A percentile compares a stretch with the other conserved stretches of the same genome.
Conservation (phyloP, 2,329 filamentous ascomycete species). For the Curvularia spicifera region DNA sequence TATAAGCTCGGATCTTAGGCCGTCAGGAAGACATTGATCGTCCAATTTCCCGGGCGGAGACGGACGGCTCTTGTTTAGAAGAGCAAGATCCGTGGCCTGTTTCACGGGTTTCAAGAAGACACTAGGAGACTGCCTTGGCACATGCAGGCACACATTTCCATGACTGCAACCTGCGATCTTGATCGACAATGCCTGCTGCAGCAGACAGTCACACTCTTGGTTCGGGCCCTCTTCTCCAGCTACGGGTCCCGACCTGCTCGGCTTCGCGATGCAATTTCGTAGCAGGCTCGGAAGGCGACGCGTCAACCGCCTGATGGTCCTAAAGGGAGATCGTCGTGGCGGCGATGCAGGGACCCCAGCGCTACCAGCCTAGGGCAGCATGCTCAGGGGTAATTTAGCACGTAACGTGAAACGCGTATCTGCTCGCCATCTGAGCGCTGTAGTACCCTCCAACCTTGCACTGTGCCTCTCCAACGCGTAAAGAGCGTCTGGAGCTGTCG, state of each 20-base stretch:
- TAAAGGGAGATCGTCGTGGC: constrained; percentile 38
- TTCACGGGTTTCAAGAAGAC: constrained; percentile 34
- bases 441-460: constrained; percentile 12
- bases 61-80: constrained; percentile 50
- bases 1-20: constrained; percentile 44
- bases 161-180: constrained; percentile 34
- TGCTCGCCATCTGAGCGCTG: constrained; percentile 18
- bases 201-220: constrained; percentile 32
- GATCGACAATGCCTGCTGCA: constrained; percentile 43
- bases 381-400: constrained; percentile 30
- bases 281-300: constrained; percentile 6
- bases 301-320: constrained; percentile 22
- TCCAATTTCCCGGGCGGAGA: constrained; percentile 50
- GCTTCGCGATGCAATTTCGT: background rate
- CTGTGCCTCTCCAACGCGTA: constrained; percentile 15
- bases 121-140: constrained; percentile 34
- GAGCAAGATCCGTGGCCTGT: constrained; percentile 26
- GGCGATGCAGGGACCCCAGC: constrained; percentile 37
- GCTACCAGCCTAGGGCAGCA: constrained; percentile 19
- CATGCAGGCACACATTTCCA: constrained; percentile 45
- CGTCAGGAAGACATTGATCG: constrained; percentile 50
- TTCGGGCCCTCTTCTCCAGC: constrained; percentile 23
- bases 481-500: constrained; percentile 34
- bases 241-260: constrained; percentile 1
- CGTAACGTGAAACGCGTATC: constrained; percentile 41